A percentile compares a stretch with the other conserved stretches of the same genome.
These are phyloP conservation scores for Oryza brachyantha DNA, from an alignment of 176 grass and related monocot genomes.

Conservation along the genomic window DNA sequence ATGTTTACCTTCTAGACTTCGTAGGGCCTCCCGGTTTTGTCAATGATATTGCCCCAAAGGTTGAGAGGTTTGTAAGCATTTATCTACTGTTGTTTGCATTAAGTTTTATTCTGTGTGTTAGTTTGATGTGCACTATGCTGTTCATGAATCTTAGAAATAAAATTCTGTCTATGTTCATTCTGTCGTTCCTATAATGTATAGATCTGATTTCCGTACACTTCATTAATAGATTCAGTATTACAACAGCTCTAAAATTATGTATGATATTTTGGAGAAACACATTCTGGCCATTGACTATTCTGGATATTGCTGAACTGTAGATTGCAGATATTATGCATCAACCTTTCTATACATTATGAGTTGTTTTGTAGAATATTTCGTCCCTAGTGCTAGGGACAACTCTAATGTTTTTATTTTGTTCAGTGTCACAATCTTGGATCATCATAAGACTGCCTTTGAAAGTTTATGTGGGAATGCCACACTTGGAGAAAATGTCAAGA, in stretches of 20 bases:
- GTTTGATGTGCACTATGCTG: not conserved
- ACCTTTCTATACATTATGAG: not conserved
- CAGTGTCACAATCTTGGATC: slow-evolving; percentile 86
- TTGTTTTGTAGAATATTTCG: not conserved
- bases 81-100: not conserved
- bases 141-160: not conserved
- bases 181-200: not conserved
- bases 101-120: not conserved
- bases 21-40: slow-evolving; percentile 85
- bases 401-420: slow-evolving; percentile 21
- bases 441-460: slow-evolving; percentile 93
- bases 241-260: not conserved
- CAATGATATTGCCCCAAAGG: slow-evolving; percentile 63
- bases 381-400: not conserved
- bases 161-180: not conserved
- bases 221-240: not conserved
- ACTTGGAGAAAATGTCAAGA: slow-evolving; percentile 68
- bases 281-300: not conserved
- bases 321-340: not conserved
- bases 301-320: not conserved
- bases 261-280: not conserved
- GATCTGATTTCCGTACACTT: not conserved
- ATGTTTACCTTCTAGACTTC: slow-evolving; percentile 90
- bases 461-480: slow-evolving; percentile 45
- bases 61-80: slow-evolving; percentile 53